These are phyloP conservation scores for Cryptococcus deneoformans DNA, from an alignment of 1,284 basidiomycete genomes.

Conservation along the genomic window DNA sequence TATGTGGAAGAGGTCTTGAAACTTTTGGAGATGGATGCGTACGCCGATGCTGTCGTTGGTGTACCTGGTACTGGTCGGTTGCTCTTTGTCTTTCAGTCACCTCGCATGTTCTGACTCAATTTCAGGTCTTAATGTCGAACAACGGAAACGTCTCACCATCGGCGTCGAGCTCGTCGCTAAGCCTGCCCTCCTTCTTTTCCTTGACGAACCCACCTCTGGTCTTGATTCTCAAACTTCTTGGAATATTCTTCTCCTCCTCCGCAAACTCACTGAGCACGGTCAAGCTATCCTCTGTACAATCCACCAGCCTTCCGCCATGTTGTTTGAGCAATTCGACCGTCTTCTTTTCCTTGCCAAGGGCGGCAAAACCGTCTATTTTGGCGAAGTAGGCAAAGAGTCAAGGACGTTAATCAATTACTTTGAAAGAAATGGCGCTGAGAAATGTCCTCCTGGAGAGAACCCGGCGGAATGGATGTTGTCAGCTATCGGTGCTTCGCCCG, in stretches of 20 bases:
- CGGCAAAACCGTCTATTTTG: constrained; percentile 58
- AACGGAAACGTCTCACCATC: constrained; percentile 75
- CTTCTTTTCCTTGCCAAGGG: constrained; percentile 53
- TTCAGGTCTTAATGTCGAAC: constrained; percentile 59
- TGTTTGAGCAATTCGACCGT: constrained; percentile 62
- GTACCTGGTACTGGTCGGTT: constrained; percentile 57
- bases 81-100: not conserved
- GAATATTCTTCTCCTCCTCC: constrained; percentile 75
- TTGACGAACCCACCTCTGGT: constrained; percentile 72
- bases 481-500: constrained; percentile 70
- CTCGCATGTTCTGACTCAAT: too few species aligned
- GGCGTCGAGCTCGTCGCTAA: constrained; percentile 63
- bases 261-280: constrained; percentile 78
- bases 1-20: constrained; percentile 76
- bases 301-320: constrained; percentile 66
- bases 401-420: constrained; percentile 56
- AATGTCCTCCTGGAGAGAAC: constrained; percentile 50
- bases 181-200: constrained; percentile 74
- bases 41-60: constrained; percentile 73
- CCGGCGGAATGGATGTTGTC: constrained; percentile 52
- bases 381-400: constrained; percentile 54
- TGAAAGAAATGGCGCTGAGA: constrained; percentile 50
- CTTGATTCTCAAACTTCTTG: constrained; percentile 86
- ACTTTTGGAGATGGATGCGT: constrained; percentile 70
- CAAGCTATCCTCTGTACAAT: constrained; percentile 61